phyloP scores from a whole-genome alignment of 108 stramenopile species.

The Schizochytrium sp. region DNA sequence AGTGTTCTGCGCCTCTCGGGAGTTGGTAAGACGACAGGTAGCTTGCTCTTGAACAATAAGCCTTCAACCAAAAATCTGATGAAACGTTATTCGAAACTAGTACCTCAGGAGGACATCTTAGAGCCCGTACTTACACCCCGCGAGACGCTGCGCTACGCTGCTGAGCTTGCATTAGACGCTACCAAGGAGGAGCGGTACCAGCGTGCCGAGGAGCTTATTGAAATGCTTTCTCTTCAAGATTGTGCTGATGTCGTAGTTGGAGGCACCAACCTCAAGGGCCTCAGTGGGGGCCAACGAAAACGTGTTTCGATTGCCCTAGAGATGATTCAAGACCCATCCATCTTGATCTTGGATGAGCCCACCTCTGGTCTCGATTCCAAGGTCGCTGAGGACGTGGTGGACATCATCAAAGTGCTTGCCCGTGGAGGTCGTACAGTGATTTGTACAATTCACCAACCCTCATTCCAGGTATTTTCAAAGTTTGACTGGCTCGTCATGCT shows the following conservation, averaged over 20 bases:
- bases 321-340: conserved; percentile 62
- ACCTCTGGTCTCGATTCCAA: conserved; percentile 69
- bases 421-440: conserved; percentile 56
- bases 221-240: background rate
- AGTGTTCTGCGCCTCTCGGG: conserved; percentile 16
- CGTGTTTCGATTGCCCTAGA: conserved; percentile 66
- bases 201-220: conserved; percentile 48
- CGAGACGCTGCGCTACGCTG: conserved; percentile 65
- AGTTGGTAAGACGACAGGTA: background rate
- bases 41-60: conserved; percentile 4
- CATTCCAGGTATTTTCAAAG: conserved; percentile 20
- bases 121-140: conserved; percentile 66
- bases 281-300: conserved; percentile 67
- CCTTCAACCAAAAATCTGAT: conserved; percentile 16
- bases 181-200: conserved; percentile 65
- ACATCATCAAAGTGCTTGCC: conserved; percentile 49
- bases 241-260: conserved; percentile 53
- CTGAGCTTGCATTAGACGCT: conserved; percentile 53
- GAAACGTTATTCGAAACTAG: conserved; percentile 54
- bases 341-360: conserved; percentile 70
- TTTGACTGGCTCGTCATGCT: conserved; percentile 65
- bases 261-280: conserved; percentile 8
- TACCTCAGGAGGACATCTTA: conserved; percentile 73
- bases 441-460: conserved; percentile 68
- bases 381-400: conserved; percentile 51